phyloP scores from a whole-genome alignment of 495 filamentous ascomycete genomes.

The Aspergillus nidulans region DNA sequence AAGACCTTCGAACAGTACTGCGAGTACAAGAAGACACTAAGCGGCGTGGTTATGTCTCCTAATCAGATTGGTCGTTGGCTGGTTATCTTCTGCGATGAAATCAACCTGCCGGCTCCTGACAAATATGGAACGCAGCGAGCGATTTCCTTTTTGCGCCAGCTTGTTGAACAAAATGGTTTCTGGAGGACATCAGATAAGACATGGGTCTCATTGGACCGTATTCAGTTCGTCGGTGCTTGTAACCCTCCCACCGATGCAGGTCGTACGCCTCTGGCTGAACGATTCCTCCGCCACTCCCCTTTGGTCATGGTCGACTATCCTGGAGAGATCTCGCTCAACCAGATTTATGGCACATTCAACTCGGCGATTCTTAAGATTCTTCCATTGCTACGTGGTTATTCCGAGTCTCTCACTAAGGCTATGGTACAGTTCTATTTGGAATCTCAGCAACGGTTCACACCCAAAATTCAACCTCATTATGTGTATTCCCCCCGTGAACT shows the following conservation, averaged over 20 bases:
- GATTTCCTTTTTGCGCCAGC: constrained; percentile 92
- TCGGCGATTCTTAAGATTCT: constrained; percentile 94
- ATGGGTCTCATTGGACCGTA: constrained; percentile 95
- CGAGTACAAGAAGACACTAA: constrained; percentile 97
- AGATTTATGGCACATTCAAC: constrained; percentile 99
- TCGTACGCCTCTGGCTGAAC: constrained; percentile 84
- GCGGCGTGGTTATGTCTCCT: constrained; percentile 91
- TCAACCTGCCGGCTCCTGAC: constrained; percentile 97
- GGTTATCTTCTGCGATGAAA: constrained; percentile 98
- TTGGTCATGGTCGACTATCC: constrained; percentile 99
- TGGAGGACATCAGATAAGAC: constrained; percentile 97
- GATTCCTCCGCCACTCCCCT: constrained; percentile 92
- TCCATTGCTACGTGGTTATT: constrained; percentile 88
- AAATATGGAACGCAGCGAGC: constrained; percentile 96
- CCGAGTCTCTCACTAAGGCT: constrained; percentile 88
- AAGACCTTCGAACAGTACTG: constrained; percentile 99
- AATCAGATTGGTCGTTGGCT: constrained; percentile 97
- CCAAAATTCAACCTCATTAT: constrained; percentile 96
- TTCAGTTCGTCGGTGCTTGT: constrained; percentile 98
- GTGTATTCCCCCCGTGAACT: constrained; percentile 98
- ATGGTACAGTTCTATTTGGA: constrained; percentile 97
- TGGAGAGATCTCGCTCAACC: constrained; percentile 84
- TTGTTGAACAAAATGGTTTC: constrained; percentile 98
- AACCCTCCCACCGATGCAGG: constrained; percentile 99
- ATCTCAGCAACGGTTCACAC: constrained; percentile 88